Conservation (phyloP, 176 grass and related monocot genomes). For the Cocos nucifera region DNA sequence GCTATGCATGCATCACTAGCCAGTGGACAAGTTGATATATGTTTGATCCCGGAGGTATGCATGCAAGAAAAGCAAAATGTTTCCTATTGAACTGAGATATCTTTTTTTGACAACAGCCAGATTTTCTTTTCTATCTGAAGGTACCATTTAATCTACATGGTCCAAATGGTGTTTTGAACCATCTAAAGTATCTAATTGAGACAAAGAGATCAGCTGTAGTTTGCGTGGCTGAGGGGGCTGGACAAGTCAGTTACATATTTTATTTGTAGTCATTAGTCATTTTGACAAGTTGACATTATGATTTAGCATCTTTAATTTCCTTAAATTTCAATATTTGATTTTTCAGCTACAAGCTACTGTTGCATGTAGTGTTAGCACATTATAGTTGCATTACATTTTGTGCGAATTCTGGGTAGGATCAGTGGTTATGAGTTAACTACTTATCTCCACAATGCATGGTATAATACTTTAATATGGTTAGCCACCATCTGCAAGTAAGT, state of each 20-base stretch:
- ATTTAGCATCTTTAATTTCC: background rate
- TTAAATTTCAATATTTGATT: no score
- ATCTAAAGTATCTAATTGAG: conserved; percentile 62
- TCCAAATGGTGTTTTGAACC: conserved; percentile 61
- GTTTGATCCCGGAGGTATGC: conserved; percentile 83
- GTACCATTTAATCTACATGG: conserved; percentile 77
- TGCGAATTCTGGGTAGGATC: no score
- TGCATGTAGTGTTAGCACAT: no score
- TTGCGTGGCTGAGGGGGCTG: conserved; percentile 90
- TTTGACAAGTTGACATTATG: background rate
- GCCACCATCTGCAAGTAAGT: no score
- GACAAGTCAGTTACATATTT: conserved; percentile 47
- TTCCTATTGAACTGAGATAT: no score
- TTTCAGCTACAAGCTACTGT: no score
- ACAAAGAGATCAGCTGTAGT: conserved; percentile 80
- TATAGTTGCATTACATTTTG: no score
- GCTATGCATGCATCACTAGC: conserved; percentile 98
- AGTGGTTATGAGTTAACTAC: no score
- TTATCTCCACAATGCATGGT: no score
- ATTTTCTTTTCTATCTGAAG: conserved; percentile 20
- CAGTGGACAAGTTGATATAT: conserved; percentile 95
- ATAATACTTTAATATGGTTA: no score
- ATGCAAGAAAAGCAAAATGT: background rate
- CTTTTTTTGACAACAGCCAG: no score
- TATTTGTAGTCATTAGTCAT: background rate